phyloP scores from a whole-genome alignment of 495 filamentous ascomycete genomes.

The Cudoniella acicularis region DNA sequence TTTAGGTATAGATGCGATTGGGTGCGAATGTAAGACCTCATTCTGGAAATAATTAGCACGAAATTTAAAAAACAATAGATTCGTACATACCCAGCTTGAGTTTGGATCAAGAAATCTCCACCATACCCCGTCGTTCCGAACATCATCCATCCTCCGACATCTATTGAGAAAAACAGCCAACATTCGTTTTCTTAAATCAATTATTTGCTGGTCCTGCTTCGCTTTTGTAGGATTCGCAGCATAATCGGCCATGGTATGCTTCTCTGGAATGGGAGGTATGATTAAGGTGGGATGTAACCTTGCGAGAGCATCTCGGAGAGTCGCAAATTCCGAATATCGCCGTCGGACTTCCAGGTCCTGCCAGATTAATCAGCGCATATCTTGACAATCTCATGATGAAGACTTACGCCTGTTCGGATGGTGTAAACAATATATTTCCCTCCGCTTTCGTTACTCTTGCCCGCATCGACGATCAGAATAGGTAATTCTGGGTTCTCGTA shows the following conservation, averaged over 20 bases:
- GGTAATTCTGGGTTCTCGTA: slow-evolving; percentile 89
- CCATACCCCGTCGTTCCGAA: slow-evolving; percentile 91
- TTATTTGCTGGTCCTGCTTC: slow-evolving; percentile 94
- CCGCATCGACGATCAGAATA: slow-evolving; percentile 88
- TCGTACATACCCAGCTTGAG: slow-evolving; percentile 88
- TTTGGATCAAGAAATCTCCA: slow-evolving; percentile 98
- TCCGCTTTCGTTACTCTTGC: slow-evolving; percentile 91
- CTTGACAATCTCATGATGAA: background rate
- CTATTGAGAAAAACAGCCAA: slow-evolving; percentile 90
- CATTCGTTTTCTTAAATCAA: slow-evolving; percentile 95
- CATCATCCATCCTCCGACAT: slow-evolving; percentile 87
- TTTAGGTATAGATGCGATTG: slow-evolving; percentile 87
- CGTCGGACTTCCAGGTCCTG: slow-evolving; percentile 93
- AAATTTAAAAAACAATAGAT: background rate
- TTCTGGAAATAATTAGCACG: slow-evolving; percentile 55
- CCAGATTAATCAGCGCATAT: slow-evolving; percentile 6
- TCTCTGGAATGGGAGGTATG: slow-evolving; percentile 95
- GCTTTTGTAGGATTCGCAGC: slow-evolving; percentile 96
- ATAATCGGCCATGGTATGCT: slow-evolving; percentile 97
- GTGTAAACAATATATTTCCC: slow-evolving; percentile 92
- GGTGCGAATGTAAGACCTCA: slow-evolving; percentile 87
- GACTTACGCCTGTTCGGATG: slow-evolving; percentile 83
- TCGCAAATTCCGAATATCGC: slow-evolving; percentile 96
- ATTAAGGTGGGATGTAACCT: slow-evolving; percentile 90
- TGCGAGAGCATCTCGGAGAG: slow-evolving; percentile 80